Conservation (phyloP, 2,329 filamentous ascomycete genomes). For the Nigrospora osmanthi region DNA sequence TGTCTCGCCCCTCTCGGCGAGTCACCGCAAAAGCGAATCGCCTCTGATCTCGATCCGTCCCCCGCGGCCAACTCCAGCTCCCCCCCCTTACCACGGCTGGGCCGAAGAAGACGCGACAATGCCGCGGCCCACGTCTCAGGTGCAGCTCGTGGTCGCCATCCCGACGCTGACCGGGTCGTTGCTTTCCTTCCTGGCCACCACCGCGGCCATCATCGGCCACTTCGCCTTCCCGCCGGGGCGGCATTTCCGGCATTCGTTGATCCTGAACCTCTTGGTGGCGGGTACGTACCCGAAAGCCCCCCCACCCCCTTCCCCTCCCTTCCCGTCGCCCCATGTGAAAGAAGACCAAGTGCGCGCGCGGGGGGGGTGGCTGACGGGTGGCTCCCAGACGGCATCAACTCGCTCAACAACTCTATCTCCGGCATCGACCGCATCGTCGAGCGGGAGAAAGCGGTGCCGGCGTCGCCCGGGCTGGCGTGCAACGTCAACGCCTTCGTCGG, state of each 20-base stretch:
- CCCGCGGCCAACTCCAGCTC: too few relatives aligned
- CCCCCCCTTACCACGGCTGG: too few relatives aligned
- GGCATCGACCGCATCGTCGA: constrained; percentile 23
- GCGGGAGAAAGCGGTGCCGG: constrained; percentile 13
- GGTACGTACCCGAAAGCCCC: not conserved
- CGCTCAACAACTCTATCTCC: constrained; percentile 32
- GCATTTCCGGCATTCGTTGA: not conserved
- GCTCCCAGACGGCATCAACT: constrained; percentile 29
- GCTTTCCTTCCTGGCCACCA: not conserved
- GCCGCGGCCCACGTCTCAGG: constrained; percentile 2
- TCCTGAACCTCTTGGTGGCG: not conserved
- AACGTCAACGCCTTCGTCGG: constrained; percentile 34
- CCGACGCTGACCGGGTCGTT: not conserved
- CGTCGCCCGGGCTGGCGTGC: constrained; percentile 22
- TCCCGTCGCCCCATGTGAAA: too few relatives aligned
- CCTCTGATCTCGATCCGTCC: too few relatives aligned
- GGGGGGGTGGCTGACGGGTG: not conserved
- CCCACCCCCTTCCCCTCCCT: too few relatives aligned
- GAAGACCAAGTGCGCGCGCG: too few relatives aligned
- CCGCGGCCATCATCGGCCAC: not conserved
- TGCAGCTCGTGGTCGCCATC: not conserved
- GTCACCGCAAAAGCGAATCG: too few relatives aligned
- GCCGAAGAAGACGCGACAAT: too few relatives aligned
- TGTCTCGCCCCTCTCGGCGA: too few relatives aligned
- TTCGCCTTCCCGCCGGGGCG: not conserved